A percentile compares a stretch with the other conserved stretches of the same genome.
Evolutionary conservation across 1,139 yeast genomes (phyloP).

Genomic region (Yamadazyma triangularis): DNA sequence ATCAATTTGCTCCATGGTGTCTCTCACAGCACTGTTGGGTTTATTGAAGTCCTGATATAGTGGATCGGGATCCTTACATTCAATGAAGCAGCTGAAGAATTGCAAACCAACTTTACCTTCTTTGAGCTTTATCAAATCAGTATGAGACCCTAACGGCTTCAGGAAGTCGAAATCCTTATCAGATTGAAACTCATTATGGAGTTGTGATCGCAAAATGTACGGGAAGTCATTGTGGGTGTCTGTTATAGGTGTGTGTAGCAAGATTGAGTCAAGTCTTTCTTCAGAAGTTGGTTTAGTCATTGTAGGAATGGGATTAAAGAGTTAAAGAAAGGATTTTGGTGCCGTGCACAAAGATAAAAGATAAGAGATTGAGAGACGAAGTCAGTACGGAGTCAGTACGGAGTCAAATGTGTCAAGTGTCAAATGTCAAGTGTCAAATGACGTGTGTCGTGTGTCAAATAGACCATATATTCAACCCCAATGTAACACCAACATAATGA

Average conservation of each 20-base stretch:
- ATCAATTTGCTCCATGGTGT: constrained; percentile 51
- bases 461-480: too few species aligned
- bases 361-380: too few species aligned
- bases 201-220: constrained; percentile 34
- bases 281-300: too few species aligned
- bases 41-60: constrained; percentile 37
- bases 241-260: constrained; percentile 25
- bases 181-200: constrained; percentile 34
- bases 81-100: constrained; percentile 44
- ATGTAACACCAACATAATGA: too few species aligned
- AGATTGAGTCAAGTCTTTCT: too few species aligned
- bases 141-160: constrained; percentile 23
- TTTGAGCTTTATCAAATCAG: constrained; percentile 34
- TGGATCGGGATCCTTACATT: constrained; percentile 34
- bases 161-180: constrained; percentile 27
- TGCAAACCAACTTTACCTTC: constrained; percentile 42
- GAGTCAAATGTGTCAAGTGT: too few species aligned
- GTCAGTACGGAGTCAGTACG: too few species aligned
- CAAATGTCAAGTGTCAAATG: too few species aligned
- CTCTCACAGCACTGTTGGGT: constrained; percentile 40
- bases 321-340: too few species aligned
- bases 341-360: too few species aligned
- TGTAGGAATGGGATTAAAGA: too few species aligned
- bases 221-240: constrained; percentile 52
- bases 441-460: too few species aligned